A percentile compares a stretch with the other conserved stretches of the same genome.
Conservation (phyloP, 768 basidiomycete species). For the Mrakia frigida region DNA sequence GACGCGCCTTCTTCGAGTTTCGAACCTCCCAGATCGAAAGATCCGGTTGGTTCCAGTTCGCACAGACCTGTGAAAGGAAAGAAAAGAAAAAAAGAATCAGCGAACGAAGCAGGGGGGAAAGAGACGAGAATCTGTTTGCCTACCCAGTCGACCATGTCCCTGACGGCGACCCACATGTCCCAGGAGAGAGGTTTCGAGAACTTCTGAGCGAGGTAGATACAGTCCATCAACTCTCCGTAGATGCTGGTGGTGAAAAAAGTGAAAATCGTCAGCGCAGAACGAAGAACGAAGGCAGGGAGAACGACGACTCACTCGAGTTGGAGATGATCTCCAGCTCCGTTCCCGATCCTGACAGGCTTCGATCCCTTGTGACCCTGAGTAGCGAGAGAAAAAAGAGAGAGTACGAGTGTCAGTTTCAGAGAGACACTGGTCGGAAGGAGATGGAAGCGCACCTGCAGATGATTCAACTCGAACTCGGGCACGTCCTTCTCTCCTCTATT, state of each 20-base stretch:
- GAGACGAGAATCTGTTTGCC: neutral
- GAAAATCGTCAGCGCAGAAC: too few relatives aligned
- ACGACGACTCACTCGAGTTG: constrained; percentile 49
- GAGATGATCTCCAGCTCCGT: constrained; percentile 57
- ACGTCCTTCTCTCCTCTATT: constrained; percentile 80
- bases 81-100: neutral
- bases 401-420: too few relatives aligned
- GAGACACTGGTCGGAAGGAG: too few relatives aligned
- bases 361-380: constrained; percentile 11
- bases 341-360: constrained; percentile 62
- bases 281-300: neutral
- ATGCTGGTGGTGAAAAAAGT: neutral
- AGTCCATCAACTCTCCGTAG: constrained; percentile 65
- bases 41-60: constrained; percentile 67
- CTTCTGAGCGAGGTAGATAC: constrained; percentile 88
- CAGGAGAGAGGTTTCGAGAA: constrained; percentile 37
- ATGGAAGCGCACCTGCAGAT: too few relatives aligned
- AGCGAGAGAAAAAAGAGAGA: too few relatives aligned
- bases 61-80: constrained; percentile 54
- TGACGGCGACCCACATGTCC: constrained; percentile 46
- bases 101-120: neutral
- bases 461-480: constrained; percentile 73
- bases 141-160: constrained; percentile 46
- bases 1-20: constrained; percentile 22
- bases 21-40: constrained; percentile 53